Evolutionary conservation across 2,329 filamentous ascomycete species (phyloP).

Genomic region (Thielaviopsis ethacetica): DNA sequence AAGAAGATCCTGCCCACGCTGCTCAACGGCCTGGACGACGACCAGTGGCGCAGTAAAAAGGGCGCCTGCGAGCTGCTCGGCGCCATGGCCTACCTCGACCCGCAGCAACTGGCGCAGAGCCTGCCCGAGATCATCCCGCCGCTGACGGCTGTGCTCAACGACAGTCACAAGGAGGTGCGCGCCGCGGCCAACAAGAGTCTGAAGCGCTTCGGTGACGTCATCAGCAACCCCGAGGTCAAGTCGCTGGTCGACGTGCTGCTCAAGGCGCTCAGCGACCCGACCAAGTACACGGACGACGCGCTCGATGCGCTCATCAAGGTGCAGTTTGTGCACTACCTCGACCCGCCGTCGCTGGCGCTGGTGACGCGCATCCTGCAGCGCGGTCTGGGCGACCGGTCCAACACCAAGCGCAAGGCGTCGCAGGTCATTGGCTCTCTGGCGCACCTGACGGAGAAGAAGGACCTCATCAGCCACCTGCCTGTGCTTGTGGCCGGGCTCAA

Average conservation of each 20-base stretch:
- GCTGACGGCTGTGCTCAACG: conserved; percentile 81
- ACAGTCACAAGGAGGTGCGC: conserved; percentile 95
- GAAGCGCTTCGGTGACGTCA: conserved; percentile 96
- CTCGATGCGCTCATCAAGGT: conserved; percentile 91
- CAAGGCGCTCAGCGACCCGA: conserved; percentile 93
- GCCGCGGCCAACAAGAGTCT: conserved; percentile 84
- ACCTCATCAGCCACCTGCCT: conserved; percentile 77
- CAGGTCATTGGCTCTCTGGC: conserved; percentile 97
- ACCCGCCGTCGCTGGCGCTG: conserved; percentile 84
- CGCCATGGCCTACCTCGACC: conserved; percentile 96
- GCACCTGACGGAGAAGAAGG: conserved; percentile 90
- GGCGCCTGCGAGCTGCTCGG: conserved; percentile 92
- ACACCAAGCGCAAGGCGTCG: conserved; percentile 87
- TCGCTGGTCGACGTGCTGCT: conserved; percentile 77
- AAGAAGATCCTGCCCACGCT: conserved; percentile 87
- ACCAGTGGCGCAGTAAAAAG: conserved; percentile 97
- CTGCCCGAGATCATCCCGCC: conserved; percentile 94
- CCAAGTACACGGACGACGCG: conserved; percentile 90
- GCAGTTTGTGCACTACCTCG: conserved; percentile 97
- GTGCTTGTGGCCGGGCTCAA: conserved; percentile 85
- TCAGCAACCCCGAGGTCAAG: conserved; percentile 95
- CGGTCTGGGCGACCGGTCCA: conserved; percentile 76
- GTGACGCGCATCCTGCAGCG: conserved; percentile 92
- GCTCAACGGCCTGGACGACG: conserved; percentile 79
- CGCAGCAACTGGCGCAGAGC: conserved; percentile 81